These are phyloP conservation scores for Penicillium cosmopolitanum DNA, from an alignment of 495 filamentous ascomycete species.

Conservation along the genomic window DNA sequence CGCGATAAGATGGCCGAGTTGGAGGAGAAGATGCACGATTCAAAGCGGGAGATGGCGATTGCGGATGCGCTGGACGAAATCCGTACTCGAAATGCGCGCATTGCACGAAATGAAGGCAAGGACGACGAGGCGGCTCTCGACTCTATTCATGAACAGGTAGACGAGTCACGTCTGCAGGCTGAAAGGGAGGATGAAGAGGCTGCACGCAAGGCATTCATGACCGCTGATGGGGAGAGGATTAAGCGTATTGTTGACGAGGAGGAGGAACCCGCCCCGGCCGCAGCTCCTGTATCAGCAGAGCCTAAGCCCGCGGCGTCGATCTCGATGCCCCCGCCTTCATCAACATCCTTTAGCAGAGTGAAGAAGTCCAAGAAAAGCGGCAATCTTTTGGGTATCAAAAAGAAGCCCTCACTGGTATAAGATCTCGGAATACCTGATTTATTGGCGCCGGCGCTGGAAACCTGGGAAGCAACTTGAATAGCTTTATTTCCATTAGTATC, in stretches of 20 bases:
- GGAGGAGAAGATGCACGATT: constrained; percentile 84
- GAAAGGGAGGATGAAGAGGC: constrained; percentile 88
- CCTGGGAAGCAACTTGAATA: not conserved
- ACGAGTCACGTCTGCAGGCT: constrained; percentile 62
- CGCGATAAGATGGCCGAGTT: constrained; percentile 77
- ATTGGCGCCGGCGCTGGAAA: constrained; percentile 21
- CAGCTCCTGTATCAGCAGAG: constrained; percentile 26
- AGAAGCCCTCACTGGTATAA: constrained; percentile 65
- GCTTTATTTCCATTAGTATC: not conserved
- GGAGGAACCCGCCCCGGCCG: constrained; percentile 22
- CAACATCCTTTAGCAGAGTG: constrained; percentile 75
- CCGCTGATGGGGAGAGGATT: constrained; percentile 57
- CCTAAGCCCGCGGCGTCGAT: constrained; percentile 23
- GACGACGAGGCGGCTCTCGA: constrained; percentile 50
- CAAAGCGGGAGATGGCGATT: constrained; percentile 96
- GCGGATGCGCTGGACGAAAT: constrained; percentile 98
- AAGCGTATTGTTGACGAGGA: constrained; percentile 53
- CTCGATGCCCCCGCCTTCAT: constrained; percentile 47
- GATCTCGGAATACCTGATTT: constrained; percentile 4
- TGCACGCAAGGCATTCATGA: constrained; percentile 78
- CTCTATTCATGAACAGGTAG: constrained; percentile 45
- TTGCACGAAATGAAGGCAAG: constrained; percentile 70
- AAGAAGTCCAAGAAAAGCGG: constrained; percentile 86
- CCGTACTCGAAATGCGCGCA: constrained; percentile 82
- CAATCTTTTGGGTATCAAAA: constrained; percentile 85